A percentile compares a stretch with the other conserved stretches of the same genome.
Evolutionary conservation across 2,329 filamentous ascomycete genomes (phyloP).

Genomic region (Paramyrothecium roridum): DNA sequence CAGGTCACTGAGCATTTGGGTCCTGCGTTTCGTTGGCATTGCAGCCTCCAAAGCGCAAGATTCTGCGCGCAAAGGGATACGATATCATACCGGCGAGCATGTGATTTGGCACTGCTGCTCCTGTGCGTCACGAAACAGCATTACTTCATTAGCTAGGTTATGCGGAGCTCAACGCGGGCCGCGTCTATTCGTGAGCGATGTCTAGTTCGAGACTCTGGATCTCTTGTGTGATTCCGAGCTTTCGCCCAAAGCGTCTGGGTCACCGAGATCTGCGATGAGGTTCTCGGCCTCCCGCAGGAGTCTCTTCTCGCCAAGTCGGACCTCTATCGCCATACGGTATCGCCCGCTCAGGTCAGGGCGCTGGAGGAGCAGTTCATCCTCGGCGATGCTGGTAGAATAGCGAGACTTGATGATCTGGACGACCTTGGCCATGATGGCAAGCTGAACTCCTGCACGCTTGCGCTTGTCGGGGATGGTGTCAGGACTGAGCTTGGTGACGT

Average conservation of each 20-base stretch:
- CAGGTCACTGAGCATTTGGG: too few relatives aligned
- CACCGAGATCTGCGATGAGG: background rate
- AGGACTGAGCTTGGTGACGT: constrained; percentile 40
- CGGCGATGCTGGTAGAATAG: constrained; percentile 37
- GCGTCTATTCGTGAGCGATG: background rate
- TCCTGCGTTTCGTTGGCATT: background rate
- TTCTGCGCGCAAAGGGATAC: background rate
- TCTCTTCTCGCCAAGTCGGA: constrained; percentile 70
- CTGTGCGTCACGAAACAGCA: background rate
- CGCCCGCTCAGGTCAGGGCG: constrained; percentile 26
- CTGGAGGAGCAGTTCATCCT: constrained; percentile 36
- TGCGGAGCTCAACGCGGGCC: background rate
- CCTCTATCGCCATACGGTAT: constrained; percentile 59
- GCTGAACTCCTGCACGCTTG: constrained; percentile 43
- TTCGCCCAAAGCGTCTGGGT: background rate
- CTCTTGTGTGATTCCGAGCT: constrained; percentile 4
- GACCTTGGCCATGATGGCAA: constrained; percentile 34
- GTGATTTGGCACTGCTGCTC: background rate
- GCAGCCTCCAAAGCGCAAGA: background rate
- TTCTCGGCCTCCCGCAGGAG: constrained; percentile 54
- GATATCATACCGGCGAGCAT: background rate
- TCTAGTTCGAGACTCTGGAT: background rate
- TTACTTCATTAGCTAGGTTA: background rate
- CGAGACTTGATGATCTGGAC: constrained; percentile 34
- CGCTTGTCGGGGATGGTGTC: constrained; percentile 44